A percentile compares a stretch with the other conserved stretches of the same genome.
These are phyloP conservation scores for Teratosphaeria zuluensis DNA, from an alignment of 2,329 filamentous ascomycete genomes.

Conservation along the genomic window DNA sequence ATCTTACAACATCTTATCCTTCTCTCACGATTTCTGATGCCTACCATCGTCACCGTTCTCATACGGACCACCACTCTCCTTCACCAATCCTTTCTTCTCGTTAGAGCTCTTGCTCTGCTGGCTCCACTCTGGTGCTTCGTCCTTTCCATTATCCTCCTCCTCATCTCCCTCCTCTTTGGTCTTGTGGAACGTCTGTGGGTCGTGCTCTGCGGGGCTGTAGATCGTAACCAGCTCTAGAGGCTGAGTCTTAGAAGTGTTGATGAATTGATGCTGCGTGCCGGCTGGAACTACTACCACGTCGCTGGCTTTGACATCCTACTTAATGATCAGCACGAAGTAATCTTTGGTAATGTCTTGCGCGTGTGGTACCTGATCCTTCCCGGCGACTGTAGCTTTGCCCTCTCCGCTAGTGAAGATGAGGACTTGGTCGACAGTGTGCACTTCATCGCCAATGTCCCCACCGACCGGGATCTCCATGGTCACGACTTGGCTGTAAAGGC, in stretches of 20 bases:
- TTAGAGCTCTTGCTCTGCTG: constrained; percentile 49
- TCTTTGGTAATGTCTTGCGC: neutral
- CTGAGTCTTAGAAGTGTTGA: constrained; percentile 47
- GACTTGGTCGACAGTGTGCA: constrained; percentile 56
- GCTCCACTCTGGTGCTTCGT: constrained; percentile 53
- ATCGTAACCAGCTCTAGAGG: constrained; percentile 54
- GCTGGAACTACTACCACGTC: constrained; percentile 54
- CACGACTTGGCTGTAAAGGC: constrained; percentile 53
- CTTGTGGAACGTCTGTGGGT: constrained; percentile 49
- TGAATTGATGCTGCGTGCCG: constrained; percentile 56
- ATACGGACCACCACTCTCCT: constrained; percentile 30
- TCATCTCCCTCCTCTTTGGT: constrained; percentile 55
- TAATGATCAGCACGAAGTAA: neutral
- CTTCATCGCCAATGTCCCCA: constrained; percentile 59
- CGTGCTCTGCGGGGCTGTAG: constrained; percentile 54
- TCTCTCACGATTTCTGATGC: constrained; percentile 20
- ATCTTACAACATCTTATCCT: neutral
- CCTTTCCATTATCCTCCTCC: constrained; percentile 51
- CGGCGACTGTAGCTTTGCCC: constrained; percentile 49
- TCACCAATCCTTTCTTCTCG: constrained; percentile 47
- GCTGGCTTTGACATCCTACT: constrained; percentile 41
- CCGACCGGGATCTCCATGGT: constrained; percentile 55
- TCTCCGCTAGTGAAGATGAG: constrained; percentile 54
- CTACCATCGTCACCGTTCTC: constrained; percentile 27
- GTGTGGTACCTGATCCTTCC: constrained; percentile 42